Evolutionary conservation across 768 basidiomycete species (phyloP), one percentile per base, ranked within the genome.

Genomic region (Auriscalpium orientale): DNA sequence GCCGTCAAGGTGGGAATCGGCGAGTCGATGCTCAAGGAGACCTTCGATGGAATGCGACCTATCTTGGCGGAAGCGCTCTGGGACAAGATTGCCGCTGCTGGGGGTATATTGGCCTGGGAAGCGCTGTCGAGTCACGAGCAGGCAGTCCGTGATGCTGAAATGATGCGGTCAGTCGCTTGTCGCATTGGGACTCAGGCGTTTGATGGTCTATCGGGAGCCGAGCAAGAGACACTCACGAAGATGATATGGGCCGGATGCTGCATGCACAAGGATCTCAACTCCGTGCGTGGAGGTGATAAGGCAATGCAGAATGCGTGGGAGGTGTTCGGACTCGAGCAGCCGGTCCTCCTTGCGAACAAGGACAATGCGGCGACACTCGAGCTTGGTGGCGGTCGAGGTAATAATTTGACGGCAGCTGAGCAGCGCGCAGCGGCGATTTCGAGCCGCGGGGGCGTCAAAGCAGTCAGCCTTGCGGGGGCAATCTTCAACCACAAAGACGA

Each of bases 261-360:
- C 8, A 61, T 61, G 57, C 60, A 62, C 36, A 62, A 62, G 46
- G 60, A 62, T 4, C 52, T 58, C n/a, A 62, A 62, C 49, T 9
- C 51, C 15, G 44, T 62, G 36, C 58, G 58, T 38, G 54, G 60
- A 3, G 58, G 60, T 2, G 46, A 22, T 16, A 36, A 35, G 10
- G 18, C 40, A 8, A 56, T 64, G 56, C 28, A 33, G 10, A 46
- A 18, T 1, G 52, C 8, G 4, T 62, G 63, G 61, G 18, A 21
- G 28, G 21, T 11, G 33, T 10, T n/a, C 0, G 58, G 49, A 2
- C 33, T 59, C 5, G 4, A 12, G 6, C 28, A 21, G 13, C 62
- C 60, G 0, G 16, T 58, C 5, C 40, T 56, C 4, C 56, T 58
- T 11, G 47, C 53, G 49, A 63, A 63, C 28, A 38, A 49, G 13